A percentile compares a stretch with the other conserved stretches of the same genome.
These are phyloP conservation scores for Eutrema heterophyllum DNA, from an alignment of 345 rosid species.

Conservation along the genomic window DNA sequence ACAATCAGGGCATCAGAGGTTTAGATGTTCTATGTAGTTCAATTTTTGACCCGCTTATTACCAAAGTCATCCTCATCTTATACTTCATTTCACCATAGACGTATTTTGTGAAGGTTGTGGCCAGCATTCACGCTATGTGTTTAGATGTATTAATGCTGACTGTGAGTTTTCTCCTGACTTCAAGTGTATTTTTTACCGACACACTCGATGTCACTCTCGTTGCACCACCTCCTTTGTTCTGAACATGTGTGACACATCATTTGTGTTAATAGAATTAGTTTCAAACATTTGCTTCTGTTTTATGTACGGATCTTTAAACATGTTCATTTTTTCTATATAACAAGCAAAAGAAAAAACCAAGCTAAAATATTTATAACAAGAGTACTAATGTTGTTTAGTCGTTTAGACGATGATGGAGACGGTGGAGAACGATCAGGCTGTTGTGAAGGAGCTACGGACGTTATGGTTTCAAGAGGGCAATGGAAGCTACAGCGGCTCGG, in stretches of 20 bases:
- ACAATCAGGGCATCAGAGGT: too few relatives aligned
- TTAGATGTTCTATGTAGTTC: too few relatives aligned
- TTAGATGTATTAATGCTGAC: too few relatives aligned
- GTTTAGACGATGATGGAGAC: conserved; percentile 28
- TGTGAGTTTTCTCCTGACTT: too few relatives aligned
- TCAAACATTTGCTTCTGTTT: neutral
- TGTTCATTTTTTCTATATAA: neutral
- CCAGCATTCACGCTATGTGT: too few relatives aligned
- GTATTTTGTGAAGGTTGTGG: too few relatives aligned
- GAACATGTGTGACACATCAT: neutral
- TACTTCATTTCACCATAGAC: too few relatives aligned
- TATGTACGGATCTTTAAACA: neutral
- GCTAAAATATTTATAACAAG: neutral
- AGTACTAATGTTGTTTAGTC: neutral
- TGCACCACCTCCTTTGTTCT: neutral
- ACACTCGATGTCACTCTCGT: too few relatives aligned
- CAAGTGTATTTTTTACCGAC: too few relatives aligned
- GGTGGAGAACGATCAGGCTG: conserved; percentile 41
- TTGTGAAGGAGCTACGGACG: conserved; percentile 27
- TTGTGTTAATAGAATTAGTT: too few relatives aligned
- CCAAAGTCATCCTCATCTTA: too few relatives aligned
- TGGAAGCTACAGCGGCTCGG: conserved; percentile 78
- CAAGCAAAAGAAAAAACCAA: conserved; percentile 10
- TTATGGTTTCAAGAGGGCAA: conserved; percentile 62
- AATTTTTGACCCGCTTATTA: too few relatives aligned